These are phyloP conservation scores for Backusella luteola DNA, from an alignment of 192 early-diverging fungal species.

Conservation along the genomic window DNA sequence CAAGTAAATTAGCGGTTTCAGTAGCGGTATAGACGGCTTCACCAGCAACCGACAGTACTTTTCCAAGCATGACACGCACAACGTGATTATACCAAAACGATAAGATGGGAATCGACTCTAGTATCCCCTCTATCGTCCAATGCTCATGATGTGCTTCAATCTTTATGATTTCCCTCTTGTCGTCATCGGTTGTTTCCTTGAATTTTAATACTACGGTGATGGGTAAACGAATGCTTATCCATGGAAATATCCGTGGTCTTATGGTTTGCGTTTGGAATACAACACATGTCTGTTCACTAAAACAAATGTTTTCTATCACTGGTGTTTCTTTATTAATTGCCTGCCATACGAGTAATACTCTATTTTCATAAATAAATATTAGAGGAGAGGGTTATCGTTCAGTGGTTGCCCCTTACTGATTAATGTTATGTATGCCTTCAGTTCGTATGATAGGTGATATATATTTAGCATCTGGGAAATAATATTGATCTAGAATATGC, in stretches of 20 bases:
- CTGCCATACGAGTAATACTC: slow-evolving; percentile 33
- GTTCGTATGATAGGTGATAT: slow-evolving; percentile 48
- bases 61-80: slow-evolving; percentile 40
- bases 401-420: slow-evolving; percentile 28
- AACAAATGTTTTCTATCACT: slow-evolving; percentile 28
- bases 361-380: background rate
- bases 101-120: slow-evolving; percentile 47
- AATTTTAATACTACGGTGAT: slow-evolving; percentile 47
- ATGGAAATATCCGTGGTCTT: slow-evolving; percentile 49
- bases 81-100: slow-evolving; percentile 57
- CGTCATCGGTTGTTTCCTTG: slow-evolving; percentile 25
- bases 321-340: slow-evolving; percentile 31
- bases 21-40: slow-evolving; percentile 43
- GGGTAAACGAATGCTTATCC: slow-evolving; percentile 44
- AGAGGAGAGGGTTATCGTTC: background rate
- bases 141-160: slow-evolving; percentile 52
- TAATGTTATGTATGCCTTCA: slow-evolving; percentile 48
- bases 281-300: slow-evolving; percentile 31
- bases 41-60: slow-evolving; percentile 44
- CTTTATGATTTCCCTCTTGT: slow-evolving; percentile 34
- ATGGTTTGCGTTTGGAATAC: slow-evolving; percentile 49
- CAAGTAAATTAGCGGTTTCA: slow-evolving; percentile 10
- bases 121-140: slow-evolving; percentile 56
- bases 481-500: slow-evolving; percentile 45
- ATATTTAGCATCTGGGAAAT: slow-evolving; percentile 45